Conservation (phyloP, 2,329 filamentous ascomycete genomes). For the Rutstroemia sydowiana region DNA sequence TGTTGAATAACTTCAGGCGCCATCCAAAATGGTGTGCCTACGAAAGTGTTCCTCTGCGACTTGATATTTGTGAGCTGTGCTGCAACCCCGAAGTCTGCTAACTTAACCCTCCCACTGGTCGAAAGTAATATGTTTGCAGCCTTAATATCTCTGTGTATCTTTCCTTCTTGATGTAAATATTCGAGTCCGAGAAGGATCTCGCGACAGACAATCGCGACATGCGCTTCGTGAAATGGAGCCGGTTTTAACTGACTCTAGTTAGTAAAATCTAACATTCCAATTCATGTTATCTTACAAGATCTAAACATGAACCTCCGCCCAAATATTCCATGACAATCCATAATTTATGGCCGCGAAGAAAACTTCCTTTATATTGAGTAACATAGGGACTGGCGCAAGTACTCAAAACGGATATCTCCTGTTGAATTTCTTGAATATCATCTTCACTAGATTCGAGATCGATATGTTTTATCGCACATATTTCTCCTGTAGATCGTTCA, state of each 20-base stretch:
- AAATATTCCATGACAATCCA: constrained; percentile 99
- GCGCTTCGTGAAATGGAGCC: constrained; percentile 76
- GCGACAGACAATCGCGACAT: constrained; percentile 90
- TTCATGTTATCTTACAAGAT: constrained; percentile 57
- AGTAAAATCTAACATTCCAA: constrained; percentile 8
- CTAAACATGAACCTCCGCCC: constrained; percentile 89
- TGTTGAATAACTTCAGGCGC: no score
- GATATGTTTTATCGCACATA: constrained; percentile 98
- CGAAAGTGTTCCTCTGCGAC: constrained; percentile 93
- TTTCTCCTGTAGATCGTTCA: constrained; percentile 81
- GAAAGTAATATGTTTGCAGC: constrained; percentile 95
- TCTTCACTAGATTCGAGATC: constrained; percentile 98
- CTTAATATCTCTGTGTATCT: constrained; percentile 96
- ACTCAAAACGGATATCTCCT: constrained; percentile 90
- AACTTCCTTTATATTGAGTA: constrained; percentile 93
- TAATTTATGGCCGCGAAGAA: constrained; percentile 90
- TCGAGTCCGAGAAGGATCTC: constrained; percentile 85
- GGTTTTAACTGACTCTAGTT: constrained; percentile 65
- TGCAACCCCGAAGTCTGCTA: constrained; percentile 95
- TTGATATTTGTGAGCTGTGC: constrained; percentile 97
- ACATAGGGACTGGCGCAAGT: constrained; percentile 92
- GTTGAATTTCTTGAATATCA: constrained; percentile 96
- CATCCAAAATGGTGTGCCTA: constrained; percentile 97
- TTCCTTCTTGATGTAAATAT: constrained; percentile 88
- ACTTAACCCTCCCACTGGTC: constrained; percentile 81